A percentile compares a stretch with the other conserved stretches of the same genome.
Evolutionary conservation across 2,329 filamentous ascomycete species (phyloP).

Genomic region (Balansia obtecta): DNA sequence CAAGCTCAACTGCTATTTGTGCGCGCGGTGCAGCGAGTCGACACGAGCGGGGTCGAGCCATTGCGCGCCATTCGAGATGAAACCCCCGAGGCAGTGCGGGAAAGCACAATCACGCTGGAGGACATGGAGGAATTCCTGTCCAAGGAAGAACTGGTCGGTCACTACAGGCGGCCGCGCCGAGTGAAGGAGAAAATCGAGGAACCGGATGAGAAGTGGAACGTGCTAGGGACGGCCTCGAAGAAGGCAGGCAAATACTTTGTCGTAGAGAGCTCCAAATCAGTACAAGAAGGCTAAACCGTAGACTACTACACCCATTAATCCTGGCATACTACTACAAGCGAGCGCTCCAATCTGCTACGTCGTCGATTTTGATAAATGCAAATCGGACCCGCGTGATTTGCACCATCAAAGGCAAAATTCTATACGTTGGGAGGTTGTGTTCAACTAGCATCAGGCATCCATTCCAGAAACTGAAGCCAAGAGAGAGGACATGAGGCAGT

Average conservation of each 20-base stretch:
- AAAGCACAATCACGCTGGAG: slow-evolving; percentile 46
- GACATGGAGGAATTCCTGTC: slow-evolving; percentile 43
- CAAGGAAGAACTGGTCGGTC: slow-evolving; percentile 49
- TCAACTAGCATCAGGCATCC: too few relatives aligned
- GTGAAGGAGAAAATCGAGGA: slow-evolving; percentile 22
- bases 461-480: too few relatives aligned
- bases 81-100: slow-evolving; percentile 47
- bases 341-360: too few relatives aligned
- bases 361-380: too few relatives aligned
- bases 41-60: slow-evolving; percentile 61
- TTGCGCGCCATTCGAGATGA: slow-evolving; percentile 74
- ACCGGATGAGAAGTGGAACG: slow-evolving; percentile 54
- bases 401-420: too few relatives aligned
- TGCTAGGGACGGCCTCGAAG: slow-evolving; percentile 50
- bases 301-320: not conserved
- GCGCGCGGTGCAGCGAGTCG: slow-evolving; percentile 67
- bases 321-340: not conserved
- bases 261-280: slow-evolving; percentile 48
- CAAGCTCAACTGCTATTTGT: slow-evolving; percentile 83
- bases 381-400: too few relatives aligned
- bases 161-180: slow-evolving; percentile 32
- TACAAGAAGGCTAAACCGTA: not conserved
- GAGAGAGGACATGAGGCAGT: too few relatives aligned
- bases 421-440: too few relatives aligned
- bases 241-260: slow-evolving; percentile 66